Evolutionary conservation across 164 flowering plant genomes (phyloP), one percentile per base, ranked within the genome.

Genomic region (Tetracentron sinense): DNA sequence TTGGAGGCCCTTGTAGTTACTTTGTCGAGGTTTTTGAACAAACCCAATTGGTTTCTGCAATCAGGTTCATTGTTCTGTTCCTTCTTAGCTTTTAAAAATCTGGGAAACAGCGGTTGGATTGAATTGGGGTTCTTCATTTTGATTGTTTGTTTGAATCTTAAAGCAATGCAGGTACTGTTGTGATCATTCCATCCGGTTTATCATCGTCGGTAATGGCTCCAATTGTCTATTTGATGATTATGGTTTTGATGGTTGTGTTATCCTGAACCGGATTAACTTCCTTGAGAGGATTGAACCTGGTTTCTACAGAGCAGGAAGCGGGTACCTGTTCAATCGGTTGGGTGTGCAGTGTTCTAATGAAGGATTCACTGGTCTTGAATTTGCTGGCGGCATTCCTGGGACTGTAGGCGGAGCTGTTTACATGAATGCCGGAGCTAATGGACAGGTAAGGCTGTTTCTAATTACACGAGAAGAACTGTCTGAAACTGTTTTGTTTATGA

Each of bases 381-480:
- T 84, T 54, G 80, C 84, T 19, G 80, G 68, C 26, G 88, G 84
- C 17, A 67, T 84, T 65, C 85, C 83, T n/a, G 81, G 79, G 3
- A 81, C 81, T 19, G 81, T 80, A 0, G 80, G 85, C 1, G 81
- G 84, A 38, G 85, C 85, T 42, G 62, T 62, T 33, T 84, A 63
- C 53, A 81, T 81, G 85, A 84, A 79, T 71, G 85, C 84, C 11
- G 88, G 88, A 35, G 83, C 83, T 16, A 70, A 77, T 69, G 77
- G 81, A 8, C 82, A 82, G 76, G 83, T 77, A 58, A 29, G n/a
- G 14, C 20, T 23, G 10, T 2, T 28, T 48, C 28, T 29, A 28
- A 27, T 29, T 19, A 7, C 8, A 51, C 10, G 54, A 25, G 30
- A 52, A 25, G 27, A 25, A 0, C 14, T 52, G 28, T 5, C 25